Evolutionary conservation across 2,329 filamentous ascomycete genomes (phyloP), one percentile per base, ranked within the genome.

Genomic region (Ophiostoma pallidulum): DNA sequence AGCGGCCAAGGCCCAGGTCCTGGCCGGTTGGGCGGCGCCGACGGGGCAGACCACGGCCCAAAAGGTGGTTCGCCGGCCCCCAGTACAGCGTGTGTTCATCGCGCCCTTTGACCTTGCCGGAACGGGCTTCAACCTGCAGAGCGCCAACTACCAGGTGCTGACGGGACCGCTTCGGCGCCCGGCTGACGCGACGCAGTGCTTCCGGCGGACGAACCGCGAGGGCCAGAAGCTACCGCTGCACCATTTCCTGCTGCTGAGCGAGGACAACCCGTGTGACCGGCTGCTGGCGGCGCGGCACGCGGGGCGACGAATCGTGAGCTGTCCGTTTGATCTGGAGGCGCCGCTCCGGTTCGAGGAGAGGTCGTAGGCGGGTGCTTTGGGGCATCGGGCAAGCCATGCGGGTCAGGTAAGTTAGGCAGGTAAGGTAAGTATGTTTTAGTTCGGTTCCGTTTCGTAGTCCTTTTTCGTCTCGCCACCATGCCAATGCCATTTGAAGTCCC

Each of bases 251-350:
- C 47, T 54, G 16, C 36, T 50, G 18, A 35, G 41, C 8, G 47
- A 51, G 14, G 44, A 51, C 24, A 45, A 39, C 31, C 52, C 52
- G 4, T 37, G 47, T 18, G 49, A 51, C 31, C 49, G 49, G 4
- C 41, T 53, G 10, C 22, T 53, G n/a, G 19, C 47, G 20, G 47
- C 49, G 2, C 40, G 18, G 2, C 51, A 48, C 31, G 46, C 49
- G 6, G 36, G 36, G 24, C 24, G 24, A 10, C 24, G 24, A 10
- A 10, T 28, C 24, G 24, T 28, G 6, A 28, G 24, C 24, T 28
- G 24, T 28, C 24, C 24, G 24, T 28, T 28, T 28, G 24, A 5
- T 5, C 24, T 28, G 24, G 24, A 28, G 6, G 24, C 5, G 24
- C 24, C 24, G 35, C 35, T 37, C 9, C n/a, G 14, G 6, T 18